Conservation (phyloP, 2,329 filamentous ascomycete genomes). For the Xylariaceae sp. region DNA sequence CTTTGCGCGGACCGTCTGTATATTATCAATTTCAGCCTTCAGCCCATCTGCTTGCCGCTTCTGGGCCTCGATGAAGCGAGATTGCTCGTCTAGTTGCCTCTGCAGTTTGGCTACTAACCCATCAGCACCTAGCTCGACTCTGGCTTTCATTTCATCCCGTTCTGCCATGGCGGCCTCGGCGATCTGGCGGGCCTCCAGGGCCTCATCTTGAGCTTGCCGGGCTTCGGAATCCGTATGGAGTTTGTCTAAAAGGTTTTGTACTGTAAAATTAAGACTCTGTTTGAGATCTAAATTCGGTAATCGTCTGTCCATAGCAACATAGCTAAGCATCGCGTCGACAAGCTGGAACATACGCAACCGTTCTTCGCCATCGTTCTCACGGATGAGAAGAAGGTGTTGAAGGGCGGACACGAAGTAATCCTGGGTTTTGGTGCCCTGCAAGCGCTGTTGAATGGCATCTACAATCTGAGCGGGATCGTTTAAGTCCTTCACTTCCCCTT, state of each 20-base stretch:
- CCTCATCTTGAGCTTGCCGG: constrained; percentile 85
- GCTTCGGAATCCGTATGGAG: constrained; percentile 95
- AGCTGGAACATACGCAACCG: constrained; percentile 93
- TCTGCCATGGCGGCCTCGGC: constrained; percentile 95
- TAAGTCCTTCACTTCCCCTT: constrained; percentile 84
- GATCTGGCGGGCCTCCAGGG: constrained; percentile 83
- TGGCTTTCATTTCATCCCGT: constrained; percentile 86
- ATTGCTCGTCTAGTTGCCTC: constrained; percentile 89
- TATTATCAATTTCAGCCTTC: constrained; percentile 82
- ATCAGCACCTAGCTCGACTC: constrained; percentile 87
- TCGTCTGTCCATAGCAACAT: constrained; percentile 95
- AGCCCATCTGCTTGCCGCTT: constrained; percentile 78
- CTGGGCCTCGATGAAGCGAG: constrained; percentile 85
- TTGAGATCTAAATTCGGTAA: constrained; percentile 96
- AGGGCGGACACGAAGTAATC: constrained; percentile 96
- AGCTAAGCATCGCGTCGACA: constrained; percentile 97
- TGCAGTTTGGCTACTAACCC: constrained; percentile 90
- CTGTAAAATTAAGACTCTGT: constrained; percentile 95
- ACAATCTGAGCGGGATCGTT: constrained; percentile 90
- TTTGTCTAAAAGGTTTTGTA: constrained; percentile 91
- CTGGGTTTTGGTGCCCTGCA: constrained; percentile 78
- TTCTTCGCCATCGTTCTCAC: constrained; percentile 88
- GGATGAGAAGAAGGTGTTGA: constrained; percentile 89
- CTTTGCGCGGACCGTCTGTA: constrained; percentile 80
- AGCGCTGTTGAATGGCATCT: constrained; percentile 82